A percentile compares a stretch with the other conserved stretches of the same genome.
These are phyloP conservation scores for Aristolochia californica DNA, from an alignment of 164 flowering plant species.

Conservation along the genomic window DNA sequence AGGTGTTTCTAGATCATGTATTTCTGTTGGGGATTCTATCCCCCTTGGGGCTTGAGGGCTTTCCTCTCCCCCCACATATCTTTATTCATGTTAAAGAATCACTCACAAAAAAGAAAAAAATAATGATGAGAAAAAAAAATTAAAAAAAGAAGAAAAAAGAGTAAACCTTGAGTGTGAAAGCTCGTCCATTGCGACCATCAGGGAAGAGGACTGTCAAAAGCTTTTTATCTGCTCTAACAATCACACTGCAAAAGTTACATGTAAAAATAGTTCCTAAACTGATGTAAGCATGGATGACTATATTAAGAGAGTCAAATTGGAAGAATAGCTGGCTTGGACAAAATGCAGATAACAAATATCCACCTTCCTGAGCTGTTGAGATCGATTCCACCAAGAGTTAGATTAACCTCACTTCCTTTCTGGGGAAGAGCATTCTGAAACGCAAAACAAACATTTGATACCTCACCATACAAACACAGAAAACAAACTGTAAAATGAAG, in stretches of 20 bases:
- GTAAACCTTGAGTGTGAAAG: constrained; percentile 89
- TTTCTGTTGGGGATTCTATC: too few species aligned
- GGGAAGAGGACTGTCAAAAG: constrained; percentile 89
- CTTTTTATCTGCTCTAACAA: constrained; percentile 79
- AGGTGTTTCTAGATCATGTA: too few species aligned
- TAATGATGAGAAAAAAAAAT: not conserved
- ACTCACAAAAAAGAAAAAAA: not conserved
- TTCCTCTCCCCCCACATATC: too few species aligned
- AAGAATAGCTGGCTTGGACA: not conserved
- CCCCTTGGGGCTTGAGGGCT: too few species aligned
- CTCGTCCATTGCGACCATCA: constrained; percentile 93
- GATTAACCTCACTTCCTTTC: constrained; percentile 73
- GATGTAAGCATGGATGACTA: not conserved
- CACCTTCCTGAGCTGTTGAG: constrained; percentile 99
- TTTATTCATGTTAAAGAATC: not conserved
- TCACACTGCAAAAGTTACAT: constrained; percentile 45
- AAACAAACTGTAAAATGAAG: not conserved
- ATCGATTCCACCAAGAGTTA: constrained; percentile 97
- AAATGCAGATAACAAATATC: constrained; percentile 21
- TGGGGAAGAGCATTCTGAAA: constrained; percentile 70
- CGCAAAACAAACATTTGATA: constrained; percentile 4
- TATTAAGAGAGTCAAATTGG: not conserved
- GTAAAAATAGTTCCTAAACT: constrained; percentile 4
- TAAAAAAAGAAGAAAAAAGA: not conserved
- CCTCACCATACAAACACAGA: not conserved